Conservation (phyloP, 2,329 filamentous ascomycete genomes). For the Harringtonia aguacate region DNA sequence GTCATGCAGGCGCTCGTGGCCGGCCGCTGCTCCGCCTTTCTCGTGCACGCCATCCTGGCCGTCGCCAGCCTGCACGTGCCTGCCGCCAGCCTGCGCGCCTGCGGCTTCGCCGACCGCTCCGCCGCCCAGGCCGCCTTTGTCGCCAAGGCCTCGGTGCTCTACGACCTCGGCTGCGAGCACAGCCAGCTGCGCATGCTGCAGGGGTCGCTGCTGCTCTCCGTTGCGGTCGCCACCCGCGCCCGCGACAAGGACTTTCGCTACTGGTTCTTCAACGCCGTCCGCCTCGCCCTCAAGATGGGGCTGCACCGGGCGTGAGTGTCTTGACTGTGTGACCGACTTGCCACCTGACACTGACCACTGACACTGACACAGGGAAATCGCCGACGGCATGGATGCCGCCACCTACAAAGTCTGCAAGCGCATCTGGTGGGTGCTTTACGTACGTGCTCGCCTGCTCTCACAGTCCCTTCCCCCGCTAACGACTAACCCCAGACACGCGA, state of each 20-base stretch:
- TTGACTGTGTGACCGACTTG: neutral
- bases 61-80: neutral
- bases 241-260: conserved; percentile 3
- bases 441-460: neutral
- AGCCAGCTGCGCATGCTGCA: conserved; percentile 1
- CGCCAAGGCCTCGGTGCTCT: neutral
- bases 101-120: neutral
- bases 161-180: conserved; percentile 1
- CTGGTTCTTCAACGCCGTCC: conserved; percentile 4
- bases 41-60: neutral
- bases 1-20: neutral
- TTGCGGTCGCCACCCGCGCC: neutral
- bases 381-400: neutral
- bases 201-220: neutral
- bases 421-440: conserved; percentile 1
- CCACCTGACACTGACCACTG: too few relatives aligned
- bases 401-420: neutral
- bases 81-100: neutral
- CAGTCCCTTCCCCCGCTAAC: too few relatives aligned
- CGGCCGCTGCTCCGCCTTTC: neutral
- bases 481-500: too few relatives aligned
- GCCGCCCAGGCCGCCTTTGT: neutral
- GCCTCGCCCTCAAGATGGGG: conserved; percentile 3
- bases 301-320: neutral
- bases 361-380: neutral